A percentile compares a stretch with the other conserved stretches of the same genome.
Conservation (phyloP, 192 early-diverging fungal genomes). For the Chytriomyces sp. region DNA sequence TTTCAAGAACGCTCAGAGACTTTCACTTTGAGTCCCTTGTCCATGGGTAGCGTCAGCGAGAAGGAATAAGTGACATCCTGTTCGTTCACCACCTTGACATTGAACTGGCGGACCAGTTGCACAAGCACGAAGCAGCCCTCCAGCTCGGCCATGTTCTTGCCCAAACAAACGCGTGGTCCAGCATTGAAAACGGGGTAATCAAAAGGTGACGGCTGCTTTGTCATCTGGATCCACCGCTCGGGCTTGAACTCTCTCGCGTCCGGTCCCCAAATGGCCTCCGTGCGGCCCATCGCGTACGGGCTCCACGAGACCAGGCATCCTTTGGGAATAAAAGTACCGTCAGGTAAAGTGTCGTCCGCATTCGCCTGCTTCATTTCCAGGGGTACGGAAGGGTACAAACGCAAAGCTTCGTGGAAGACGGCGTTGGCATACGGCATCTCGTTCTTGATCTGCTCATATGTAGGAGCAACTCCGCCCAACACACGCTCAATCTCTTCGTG, state of each 20-base stretch:
- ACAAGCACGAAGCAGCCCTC: conserved; percentile 38
- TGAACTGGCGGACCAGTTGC: conserved; percentile 20
- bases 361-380: conserved; percentile 55
- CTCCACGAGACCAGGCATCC: conserved; percentile 53
- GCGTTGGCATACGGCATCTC: conserved; percentile 55
- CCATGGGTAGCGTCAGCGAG: conserved; percentile 27
- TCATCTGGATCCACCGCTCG: conserved; percentile 60
- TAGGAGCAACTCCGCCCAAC: neutral
- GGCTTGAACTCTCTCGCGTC: conserved; percentile 66
- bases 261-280: conserved; percentile 59
- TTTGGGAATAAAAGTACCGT: conserved; percentile 52
- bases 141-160: too few relatives aligned
- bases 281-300: conserved; percentile 55
- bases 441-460: conserved; percentile 38
- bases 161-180: conserved; percentile 42
- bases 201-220: conserved; percentile 19
- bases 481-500: conserved; percentile 26
- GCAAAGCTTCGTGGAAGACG: conserved; percentile 61
- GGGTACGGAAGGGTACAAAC: conserved; percentile 70
- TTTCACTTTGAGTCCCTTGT: neutral
- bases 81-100: conserved; percentile 4
- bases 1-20: neutral
- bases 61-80: conserved; percentile 19
- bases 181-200: conserved; percentile 40
- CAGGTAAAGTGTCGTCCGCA: conserved; percentile 62